phyloP scores from a whole-genome alignment of 2,329 filamentous ascomycete genomes.

The Fusarium sp. region DNA sequence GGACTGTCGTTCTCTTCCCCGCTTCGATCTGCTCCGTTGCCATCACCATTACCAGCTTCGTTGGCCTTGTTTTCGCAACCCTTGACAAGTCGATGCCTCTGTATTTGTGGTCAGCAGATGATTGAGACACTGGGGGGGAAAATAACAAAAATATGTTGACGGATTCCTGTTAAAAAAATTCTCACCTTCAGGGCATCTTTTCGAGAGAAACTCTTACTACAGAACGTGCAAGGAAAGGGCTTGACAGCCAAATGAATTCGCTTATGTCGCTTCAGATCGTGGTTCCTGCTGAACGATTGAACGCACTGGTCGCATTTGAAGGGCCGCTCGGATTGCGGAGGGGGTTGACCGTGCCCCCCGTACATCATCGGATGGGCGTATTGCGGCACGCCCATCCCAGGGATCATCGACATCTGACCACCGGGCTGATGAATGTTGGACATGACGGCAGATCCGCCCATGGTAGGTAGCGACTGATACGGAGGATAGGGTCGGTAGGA shows the following conservation, averaged over 20 bases:
- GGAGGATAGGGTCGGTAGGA: constrained; percentile 63
- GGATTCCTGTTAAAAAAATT: neutral
- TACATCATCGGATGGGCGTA: constrained; percentile 76
- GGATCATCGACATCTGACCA: constrained; percentile 79
- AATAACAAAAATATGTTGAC: neutral
- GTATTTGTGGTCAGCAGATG: constrained; percentile 38
- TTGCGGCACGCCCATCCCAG: constrained; percentile 68
- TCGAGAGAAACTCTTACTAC: constrained; percentile 96
- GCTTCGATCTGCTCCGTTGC: constrained; percentile 41
- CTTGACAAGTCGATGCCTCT: constrained; percentile 76
- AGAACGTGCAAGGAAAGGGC: constrained; percentile 91
- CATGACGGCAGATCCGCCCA: constrained; percentile 78
- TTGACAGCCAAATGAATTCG: constrained; percentile 95
- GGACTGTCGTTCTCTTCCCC: constrained; percentile 47
- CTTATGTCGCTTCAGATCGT: constrained; percentile 96
- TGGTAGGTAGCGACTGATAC: constrained; percentile 70
- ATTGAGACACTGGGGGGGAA: neutral
- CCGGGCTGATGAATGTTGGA: constrained; percentile 84
- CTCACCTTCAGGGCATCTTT: constrained; percentile 97
- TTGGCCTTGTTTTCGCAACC: constrained; percentile 65
- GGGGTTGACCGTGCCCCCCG: constrained; percentile 63
- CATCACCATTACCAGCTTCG: constrained; percentile 46
- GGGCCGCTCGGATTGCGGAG: constrained; percentile 79
- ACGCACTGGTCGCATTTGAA: constrained; percentile 96
- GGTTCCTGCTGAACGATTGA: constrained; percentile 95